Conservation (phyloP, 1,284 basidiomycete genomes). For the Ustilago trichophora region DNA sequence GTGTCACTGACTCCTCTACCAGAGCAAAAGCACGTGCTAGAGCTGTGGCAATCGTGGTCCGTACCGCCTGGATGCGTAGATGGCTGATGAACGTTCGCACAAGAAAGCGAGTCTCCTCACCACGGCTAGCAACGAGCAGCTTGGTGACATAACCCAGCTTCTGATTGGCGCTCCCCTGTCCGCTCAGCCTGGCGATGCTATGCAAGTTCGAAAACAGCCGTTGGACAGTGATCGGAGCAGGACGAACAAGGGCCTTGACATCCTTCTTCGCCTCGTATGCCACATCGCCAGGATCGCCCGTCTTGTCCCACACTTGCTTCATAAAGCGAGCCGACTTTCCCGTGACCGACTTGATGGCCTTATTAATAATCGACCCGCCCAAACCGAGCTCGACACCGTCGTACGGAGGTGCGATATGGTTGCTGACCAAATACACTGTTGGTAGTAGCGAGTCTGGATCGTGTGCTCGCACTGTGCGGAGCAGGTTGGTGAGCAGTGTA, state of each 20-base stretch:
- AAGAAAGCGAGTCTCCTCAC: slow-evolving; percentile 86
- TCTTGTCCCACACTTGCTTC: slow-evolving; percentile 70
- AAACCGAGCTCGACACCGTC: slow-evolving; percentile 68
- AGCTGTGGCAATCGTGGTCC: slow-evolving; percentile 82
- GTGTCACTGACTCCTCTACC: slow-evolving; percentile 22
- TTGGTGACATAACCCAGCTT: slow-evolving; percentile 83
- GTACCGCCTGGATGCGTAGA: slow-evolving; percentile 81
- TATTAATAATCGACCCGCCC: slow-evolving; percentile 75
- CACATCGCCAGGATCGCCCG: slow-evolving; percentile 64
- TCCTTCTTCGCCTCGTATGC: slow-evolving; percentile 62
- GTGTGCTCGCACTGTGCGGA: slow-evolving; percentile 76
- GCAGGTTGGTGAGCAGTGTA: slow-evolving; percentile 80
- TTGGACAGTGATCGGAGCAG: slow-evolving; percentile 56
- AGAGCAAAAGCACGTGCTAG: slow-evolving; percentile 83
- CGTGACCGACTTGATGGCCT: slow-evolving; percentile 82
- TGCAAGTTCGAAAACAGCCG: slow-evolving; percentile 62
- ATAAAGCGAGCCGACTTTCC: slow-evolving; percentile 77
- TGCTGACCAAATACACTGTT: slow-evolving; percentile 88
- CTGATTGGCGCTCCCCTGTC: slow-evolving; percentile 77
- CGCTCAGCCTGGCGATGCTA: slow-evolving; percentile 72
- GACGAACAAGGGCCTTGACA: slow-evolving; percentile 59
- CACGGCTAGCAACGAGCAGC: slow-evolving; percentile 81
- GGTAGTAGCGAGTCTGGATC: slow-evolving; percentile 78
- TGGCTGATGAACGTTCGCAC: slow-evolving; percentile 83
- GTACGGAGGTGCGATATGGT: slow-evolving; percentile 77